Percentiles rank a stretch among this genome's conserved stretches.
Evolutionary conservation across 2,329 filamentous ascomycete species (phyloP).

Genomic region (Pseudogymnoascus sp.): DNA sequence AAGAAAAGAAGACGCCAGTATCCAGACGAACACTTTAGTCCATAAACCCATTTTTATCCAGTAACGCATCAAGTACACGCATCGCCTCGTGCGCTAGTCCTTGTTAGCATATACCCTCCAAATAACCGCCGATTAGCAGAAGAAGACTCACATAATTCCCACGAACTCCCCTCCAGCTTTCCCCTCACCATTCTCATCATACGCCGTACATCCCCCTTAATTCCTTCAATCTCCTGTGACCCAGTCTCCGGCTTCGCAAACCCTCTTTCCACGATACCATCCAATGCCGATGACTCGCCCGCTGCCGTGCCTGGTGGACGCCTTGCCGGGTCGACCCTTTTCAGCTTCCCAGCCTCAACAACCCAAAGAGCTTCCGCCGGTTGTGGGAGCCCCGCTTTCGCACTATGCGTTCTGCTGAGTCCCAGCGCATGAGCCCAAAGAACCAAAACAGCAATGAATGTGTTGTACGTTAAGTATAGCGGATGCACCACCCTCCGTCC

Average conservation of each 20-base stretch:
- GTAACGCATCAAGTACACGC: slow-evolving; percentile 10
- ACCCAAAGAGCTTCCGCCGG: not conserved
- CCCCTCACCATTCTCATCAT: slow-evolving; percentile 4
- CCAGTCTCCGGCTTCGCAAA: slow-evolving; percentile 3
- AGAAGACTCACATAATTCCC: slow-evolving; percentile 10
- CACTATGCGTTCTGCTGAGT: not conserved
- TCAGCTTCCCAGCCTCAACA: slow-evolving; percentile 7
- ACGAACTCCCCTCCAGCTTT: slow-evolving; percentile 1
- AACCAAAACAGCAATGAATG: slow-evolving; percentile 5
- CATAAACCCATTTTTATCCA: slow-evolving; percentile 12
- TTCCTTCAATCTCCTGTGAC: slow-evolving; percentile 3
- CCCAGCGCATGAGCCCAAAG: slow-evolving; percentile 8
- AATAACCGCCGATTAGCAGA: not conserved
- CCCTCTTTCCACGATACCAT: not conserved
- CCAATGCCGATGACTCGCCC: not conserved
- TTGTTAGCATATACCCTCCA: not conserved
- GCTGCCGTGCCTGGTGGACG: not conserved
- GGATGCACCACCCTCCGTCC: not conserved
- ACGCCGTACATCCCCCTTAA: not conserved
- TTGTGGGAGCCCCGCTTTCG: not conserved
- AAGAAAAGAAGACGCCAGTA: not conserved
- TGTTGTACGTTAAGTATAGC: slow-evolving; percentile 7
- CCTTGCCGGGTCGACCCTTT: not conserved
- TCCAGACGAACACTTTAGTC: not conserved
- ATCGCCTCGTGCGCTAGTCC: slow-evolving; percentile 8